These are phyloP conservation scores for Geotrichum europaeum DNA, from an alignment of 1,139 yeast species.

Conservation along the genomic window DNA sequence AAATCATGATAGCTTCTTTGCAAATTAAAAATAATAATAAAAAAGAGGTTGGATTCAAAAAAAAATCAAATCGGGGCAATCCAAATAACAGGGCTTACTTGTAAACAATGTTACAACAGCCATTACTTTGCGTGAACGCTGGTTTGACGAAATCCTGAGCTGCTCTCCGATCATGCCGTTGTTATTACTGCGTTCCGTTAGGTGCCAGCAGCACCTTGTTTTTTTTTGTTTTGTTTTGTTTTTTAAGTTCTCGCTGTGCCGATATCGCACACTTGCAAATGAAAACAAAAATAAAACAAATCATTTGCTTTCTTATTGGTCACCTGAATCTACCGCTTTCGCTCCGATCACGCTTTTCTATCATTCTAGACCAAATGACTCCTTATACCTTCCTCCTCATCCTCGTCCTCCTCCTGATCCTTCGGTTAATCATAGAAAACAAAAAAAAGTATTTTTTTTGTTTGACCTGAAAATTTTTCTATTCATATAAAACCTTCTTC, in stretches of 20 bases:
- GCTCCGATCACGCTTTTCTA: conserved; percentile 10
- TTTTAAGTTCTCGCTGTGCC: neutral
- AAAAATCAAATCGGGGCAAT: no score
- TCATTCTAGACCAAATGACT: neutral
- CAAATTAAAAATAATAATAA: neutral
- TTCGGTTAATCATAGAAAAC: conserved; percentile 1
- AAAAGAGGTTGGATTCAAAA: neutral
- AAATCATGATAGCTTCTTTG: neutral
- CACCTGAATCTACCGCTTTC: neutral
- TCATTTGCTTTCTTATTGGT: conserved; percentile 5
- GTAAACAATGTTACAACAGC: no score
- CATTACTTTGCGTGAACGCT: no score
- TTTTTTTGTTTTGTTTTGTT: neutral
- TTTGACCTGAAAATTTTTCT: neutral
- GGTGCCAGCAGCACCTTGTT: no score
- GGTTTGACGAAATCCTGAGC: no score
- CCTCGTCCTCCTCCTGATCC: neutral
- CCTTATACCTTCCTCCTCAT: neutral
- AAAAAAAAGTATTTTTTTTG: neutral
- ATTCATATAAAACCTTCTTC: neutral
- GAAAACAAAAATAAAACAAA: neutral
- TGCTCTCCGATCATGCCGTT: no score
- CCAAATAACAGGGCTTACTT: no score
- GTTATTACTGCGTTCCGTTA: no score
- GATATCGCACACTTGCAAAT: conserved; percentile 9